phyloP scores from a whole-genome alignment of 345 rosid species.

The Murraya koenigii region DNA sequence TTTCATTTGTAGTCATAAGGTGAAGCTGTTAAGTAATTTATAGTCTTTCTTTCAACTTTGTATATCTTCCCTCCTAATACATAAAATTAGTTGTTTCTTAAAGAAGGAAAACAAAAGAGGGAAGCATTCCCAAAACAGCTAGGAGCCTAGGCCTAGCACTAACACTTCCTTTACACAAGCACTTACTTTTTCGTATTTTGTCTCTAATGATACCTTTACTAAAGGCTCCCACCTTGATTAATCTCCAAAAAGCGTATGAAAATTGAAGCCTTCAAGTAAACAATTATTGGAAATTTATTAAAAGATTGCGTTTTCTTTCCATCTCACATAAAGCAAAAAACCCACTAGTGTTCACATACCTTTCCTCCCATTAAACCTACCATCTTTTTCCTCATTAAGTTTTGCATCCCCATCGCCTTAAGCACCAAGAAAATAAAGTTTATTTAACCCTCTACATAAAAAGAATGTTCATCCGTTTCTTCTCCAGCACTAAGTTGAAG shows the following conservation, averaged over 20 bases:
- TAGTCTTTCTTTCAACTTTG: background rate
- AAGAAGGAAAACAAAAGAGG: conserved; percentile 11
- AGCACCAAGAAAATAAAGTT: conserved; percentile 40
- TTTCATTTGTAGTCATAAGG: background rate
- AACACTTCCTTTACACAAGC: conserved; percentile 20
- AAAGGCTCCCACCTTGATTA: conserved; percentile 18
- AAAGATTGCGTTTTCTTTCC: conserved; percentile 18
- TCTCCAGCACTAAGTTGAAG: background rate
- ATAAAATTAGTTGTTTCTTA: background rate
- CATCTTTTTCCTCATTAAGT: conserved; percentile 40
- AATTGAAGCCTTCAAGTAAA: conserved; percentile 26
- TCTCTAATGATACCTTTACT: conserved; percentile 19
- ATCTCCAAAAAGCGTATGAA: conserved; percentile 22
- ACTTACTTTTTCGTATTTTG: conserved; percentile 2
- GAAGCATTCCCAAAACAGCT: conserved; percentile 8
- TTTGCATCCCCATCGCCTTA: conserved; percentile 52
- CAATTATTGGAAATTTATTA: conserved; percentile 23
- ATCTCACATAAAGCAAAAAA: conserved; percentile 45
- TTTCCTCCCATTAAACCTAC: conserved; percentile 37
- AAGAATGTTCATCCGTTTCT: conserved; percentile 1
- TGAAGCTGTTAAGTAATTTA: background rate
- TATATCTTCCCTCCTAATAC: background rate
- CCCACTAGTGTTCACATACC: conserved; percentile 42
- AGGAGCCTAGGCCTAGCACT: conserved; percentile 10
- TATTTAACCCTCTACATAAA: conserved; percentile 26